Conservation (phyloP, 108 stramenopile genomes). For the Pseudonitzschia pungens region DNA sequence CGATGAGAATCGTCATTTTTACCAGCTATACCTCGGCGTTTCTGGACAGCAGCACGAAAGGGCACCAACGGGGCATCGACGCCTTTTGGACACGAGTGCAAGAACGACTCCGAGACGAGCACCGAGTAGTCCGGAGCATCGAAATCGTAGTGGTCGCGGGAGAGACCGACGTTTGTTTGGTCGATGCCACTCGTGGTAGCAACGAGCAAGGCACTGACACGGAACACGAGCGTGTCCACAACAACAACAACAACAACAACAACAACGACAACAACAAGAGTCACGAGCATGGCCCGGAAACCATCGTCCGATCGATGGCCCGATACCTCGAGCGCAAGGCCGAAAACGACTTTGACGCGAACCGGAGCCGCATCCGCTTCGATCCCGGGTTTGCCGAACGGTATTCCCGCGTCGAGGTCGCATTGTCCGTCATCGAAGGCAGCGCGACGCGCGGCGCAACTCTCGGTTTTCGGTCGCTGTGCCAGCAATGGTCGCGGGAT, state of each 20-base stretch:
- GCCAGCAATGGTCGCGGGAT: constrained; percentile 30
- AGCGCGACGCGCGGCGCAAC: neutral
- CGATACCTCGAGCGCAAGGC: neutral
- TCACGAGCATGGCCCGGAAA: neutral
- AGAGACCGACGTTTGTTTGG: constrained; percentile 4
- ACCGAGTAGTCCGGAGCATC: constrained; percentile 18
- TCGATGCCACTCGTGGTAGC: neutral
- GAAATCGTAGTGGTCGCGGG: constrained; percentile 25
- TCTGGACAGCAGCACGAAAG: constrained; percentile 11
- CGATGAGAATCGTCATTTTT: neutral
- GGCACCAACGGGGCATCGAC: constrained; percentile 27
- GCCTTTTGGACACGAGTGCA: constrained; percentile 26
- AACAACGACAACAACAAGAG: neutral
- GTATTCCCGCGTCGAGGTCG: neutral
- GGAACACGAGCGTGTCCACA: too few species aligned
- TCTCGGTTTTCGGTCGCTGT: constrained; percentile 9
- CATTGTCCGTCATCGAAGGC: constrained; percentile 13
- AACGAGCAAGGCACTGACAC: neutral
- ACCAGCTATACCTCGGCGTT: constrained; percentile 34
- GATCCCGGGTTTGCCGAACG: constrained; percentile 6
- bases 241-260: neutral
- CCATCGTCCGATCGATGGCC: neutral
- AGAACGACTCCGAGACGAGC: neutral
- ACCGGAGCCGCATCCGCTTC: constrained; percentile 21
- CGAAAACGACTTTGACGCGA: constrained; percentile 16